Evolutionary conservation across 805 yeast species (phyloP).

Genomic region (Zygotorulaspora chibaensis): DNA sequence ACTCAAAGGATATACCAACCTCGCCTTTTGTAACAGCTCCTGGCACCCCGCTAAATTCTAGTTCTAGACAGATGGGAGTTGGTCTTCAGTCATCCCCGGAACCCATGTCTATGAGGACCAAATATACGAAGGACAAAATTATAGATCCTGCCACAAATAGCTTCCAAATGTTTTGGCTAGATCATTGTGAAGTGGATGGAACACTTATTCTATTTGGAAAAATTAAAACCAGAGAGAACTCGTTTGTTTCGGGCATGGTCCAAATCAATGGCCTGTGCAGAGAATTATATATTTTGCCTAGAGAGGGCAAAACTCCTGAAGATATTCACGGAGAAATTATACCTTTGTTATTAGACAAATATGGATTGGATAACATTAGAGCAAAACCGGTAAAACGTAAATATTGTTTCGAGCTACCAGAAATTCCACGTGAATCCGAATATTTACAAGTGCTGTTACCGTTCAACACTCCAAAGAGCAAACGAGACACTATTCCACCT

Average conservation of each 20-base stretch:
- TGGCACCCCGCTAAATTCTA: slow-evolving; percentile 25
- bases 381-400: slow-evolving; percentile 70
- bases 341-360: slow-evolving; percentile 58
- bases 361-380: slow-evolving; percentile 56
- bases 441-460: slow-evolving; percentile 79
- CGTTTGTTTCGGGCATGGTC: slow-evolving; percentile 66
- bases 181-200: slow-evolving; percentile 73
- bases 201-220: slow-evolving; percentile 77
- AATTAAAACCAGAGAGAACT: slow-evolving; percentile 53
- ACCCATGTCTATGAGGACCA: slow-evolving; percentile 14
- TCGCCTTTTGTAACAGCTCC: slow-evolving; percentile 36
- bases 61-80: background rate
- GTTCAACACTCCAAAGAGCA: slow-evolving; percentile 55
- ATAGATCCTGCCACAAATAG: slow-evolving; percentile 41
- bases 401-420: slow-evolving; percentile 84
- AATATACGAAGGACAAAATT: slow-evolving; percentile 28
- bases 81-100: slow-evolving; percentile 6
- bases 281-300: slow-evolving; percentile 75
- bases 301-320: slow-evolving; percentile 48
- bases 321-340: slow-evolving; percentile 78
- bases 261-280: slow-evolving; percentile 67
- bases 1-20: slow-evolving; percentile 21
- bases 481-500: slow-evolving; percentile 48
- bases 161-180: slow-evolving; percentile 84
- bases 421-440: slow-evolving; percentile 69